Evolutionary conservation across 2,329 filamentous ascomycete genomes (phyloP).

Genomic region (Penicillium sp.): DNA sequence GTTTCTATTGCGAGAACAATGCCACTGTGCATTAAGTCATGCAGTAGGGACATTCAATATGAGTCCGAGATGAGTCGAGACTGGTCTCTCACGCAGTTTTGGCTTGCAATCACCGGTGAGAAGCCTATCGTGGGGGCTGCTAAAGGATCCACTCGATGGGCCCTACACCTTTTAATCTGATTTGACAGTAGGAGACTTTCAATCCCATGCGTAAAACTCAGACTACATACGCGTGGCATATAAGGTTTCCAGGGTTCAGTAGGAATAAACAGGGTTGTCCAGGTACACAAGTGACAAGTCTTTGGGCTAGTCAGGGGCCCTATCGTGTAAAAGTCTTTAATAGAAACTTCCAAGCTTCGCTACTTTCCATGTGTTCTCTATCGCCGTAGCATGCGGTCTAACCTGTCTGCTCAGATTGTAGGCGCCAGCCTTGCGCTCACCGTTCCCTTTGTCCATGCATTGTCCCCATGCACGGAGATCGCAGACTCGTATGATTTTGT

Average conservation of each 20-base stretch:
- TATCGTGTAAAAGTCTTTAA: neutral
- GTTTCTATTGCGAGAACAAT: no score
- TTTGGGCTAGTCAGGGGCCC: neutral
- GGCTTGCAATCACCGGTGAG: neutral
- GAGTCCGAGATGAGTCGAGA: neutral
- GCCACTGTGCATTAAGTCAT: no score
- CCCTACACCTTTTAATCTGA: neutral
- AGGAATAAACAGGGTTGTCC: no score
- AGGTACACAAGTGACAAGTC: neutral
- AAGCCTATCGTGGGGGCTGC: neutral
- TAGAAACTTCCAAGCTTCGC: neutral
- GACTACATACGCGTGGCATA: neutral
- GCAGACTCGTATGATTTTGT: constrained; percentile 33
- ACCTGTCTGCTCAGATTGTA: neutral
- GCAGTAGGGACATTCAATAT: no score
- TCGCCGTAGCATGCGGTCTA: constrained; percentile 1
- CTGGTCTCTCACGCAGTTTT: neutral
- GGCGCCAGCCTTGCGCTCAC: constrained; percentile 13
- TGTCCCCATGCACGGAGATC: constrained; percentile 26
- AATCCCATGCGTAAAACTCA: neutral
- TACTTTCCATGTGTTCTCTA: neutral
- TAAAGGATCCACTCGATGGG: neutral
- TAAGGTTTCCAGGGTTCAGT: constrained; percentile 5
- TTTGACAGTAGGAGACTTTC: neutral
- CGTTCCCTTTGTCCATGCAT: constrained; percentile 17